Conservation (phyloP, 768 basidiomycete genomes). For the Lactarius trivialis region DNA sequence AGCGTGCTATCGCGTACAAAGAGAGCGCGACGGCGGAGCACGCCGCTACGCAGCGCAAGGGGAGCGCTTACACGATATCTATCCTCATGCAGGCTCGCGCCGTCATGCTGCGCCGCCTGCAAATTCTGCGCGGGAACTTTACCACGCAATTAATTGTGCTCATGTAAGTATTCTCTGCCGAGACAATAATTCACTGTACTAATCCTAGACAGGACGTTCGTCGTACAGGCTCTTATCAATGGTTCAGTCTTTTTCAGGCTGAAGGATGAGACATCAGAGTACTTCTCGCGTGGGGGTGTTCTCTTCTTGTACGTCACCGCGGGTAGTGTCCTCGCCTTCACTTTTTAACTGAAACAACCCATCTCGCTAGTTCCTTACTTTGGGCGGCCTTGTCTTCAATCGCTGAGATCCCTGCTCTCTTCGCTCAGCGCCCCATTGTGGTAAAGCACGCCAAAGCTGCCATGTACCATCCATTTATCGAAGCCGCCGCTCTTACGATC, state of each 20-base stretch:
- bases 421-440: conserved; percentile 53
- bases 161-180: conserved; percentile 20
- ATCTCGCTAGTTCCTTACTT: conserved; percentile 41
- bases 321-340: no score
- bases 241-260: conserved; percentile 61
- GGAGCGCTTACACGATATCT: conserved; percentile 34
- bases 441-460: conserved; percentile 51
- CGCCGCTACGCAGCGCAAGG: conserved; percentile 38
- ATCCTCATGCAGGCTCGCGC: conserved; percentile 34
- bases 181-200: neutral
- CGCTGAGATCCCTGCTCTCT: conserved; percentile 56
- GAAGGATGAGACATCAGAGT: conserved; percentile 48
- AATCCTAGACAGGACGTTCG: conserved; percentile 39
- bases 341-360: neutral
- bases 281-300: conserved; percentile 72
- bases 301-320: conserved; percentile 57
- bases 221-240: conserved; percentile 47
- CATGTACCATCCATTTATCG: conserved; percentile 54
- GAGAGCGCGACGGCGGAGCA: conserved; percentile 46
- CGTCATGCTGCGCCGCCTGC: conserved; percentile 32
- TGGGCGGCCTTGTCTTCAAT: conserved; percentile 53
- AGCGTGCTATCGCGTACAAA: conserved; percentile 39
- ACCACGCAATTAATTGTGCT: conserved; percentile 28
- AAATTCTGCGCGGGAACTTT: conserved; percentile 32
- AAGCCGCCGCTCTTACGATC: conserved; percentile 50